Evolutionary conservation across 140 eudicot genomes (phyloP), one percentile per base, ranked within the genome.

Genomic region (Oenanthe javanica): DNA sequence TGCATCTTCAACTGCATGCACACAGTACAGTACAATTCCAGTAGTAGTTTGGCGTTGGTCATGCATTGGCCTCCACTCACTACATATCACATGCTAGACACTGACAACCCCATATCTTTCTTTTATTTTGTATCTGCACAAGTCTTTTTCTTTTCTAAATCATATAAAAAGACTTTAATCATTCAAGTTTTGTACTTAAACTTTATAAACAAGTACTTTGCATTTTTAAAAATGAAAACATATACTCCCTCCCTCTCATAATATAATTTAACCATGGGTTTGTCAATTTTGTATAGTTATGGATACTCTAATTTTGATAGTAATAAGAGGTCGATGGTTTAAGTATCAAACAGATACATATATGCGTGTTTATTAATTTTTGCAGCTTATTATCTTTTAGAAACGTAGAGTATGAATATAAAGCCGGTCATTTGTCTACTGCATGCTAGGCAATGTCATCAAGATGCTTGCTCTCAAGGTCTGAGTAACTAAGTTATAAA

Each of bases 101-200:
- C 72, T 27, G 72, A 66, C 72, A 66, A 10, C 72, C 72, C 72
- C 72, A 27, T 66, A 66, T 66, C 72, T 66, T 66, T 66, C 45
- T 66, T 66, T 64, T 57, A 64, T 16, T 27, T 64, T 64, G 38
- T 27, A n/a, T 64, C 72, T 25, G 40, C 42, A 9, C 43, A 64
- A 25, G 40, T 64, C 18, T 27, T 25, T 64, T 64, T 64, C 1
- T 16, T 23, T 2, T 40, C 40, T 5, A 15, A n/a, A n/a, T n/a
- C n/a, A n/a, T n/a, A n/a, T n/a, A n/a, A n/a, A n/a, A n/a, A n/a
- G n/a, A n/a, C n/a, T 40, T 40, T 40, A 40, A 40, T 40, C 3
- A 40, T 46, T 46, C 48, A 6, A 46, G 8, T 46, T 46, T 46
- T 46, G 48, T 6, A 46, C 43, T 40, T 40, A 40, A 40, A 40